Evolutionary conservation across 148 eudicot genomes (phyloP), one percentile per base, ranked within the genome.

Genomic region (Talinum fruticosum): DNA sequence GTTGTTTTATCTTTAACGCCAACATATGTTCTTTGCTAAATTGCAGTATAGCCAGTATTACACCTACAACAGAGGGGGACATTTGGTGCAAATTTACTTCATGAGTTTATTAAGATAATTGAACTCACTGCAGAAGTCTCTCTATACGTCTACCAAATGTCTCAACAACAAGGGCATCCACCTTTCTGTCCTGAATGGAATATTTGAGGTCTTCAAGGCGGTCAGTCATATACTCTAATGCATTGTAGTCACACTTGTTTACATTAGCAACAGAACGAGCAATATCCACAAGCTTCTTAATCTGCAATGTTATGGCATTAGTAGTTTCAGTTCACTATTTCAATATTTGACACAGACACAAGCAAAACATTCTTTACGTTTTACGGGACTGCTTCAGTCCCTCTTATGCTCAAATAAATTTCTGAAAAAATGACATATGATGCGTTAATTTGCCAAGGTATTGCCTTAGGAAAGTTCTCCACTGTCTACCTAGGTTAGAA

Each of bases 141-240:
- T 96, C 99, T 80, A 91, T 90, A 73, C 97, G 93, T 83, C 98
- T 90, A 79, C 99, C 99, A 86, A 96, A 96, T 61, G 99, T 96
- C 86, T 93, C 98, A 49, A 96, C 98, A 81, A 96, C 93, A 84
- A 96, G 99, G 79, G 93, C 99, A 86, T 96, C 99, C 87, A 96
- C 97, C 85, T 93, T 96, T 78, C 99, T 88, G 79, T 96, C 98
- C 72, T 96, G 93, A 72, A 96, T 93, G 79, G 97, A 86, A 84
- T 96, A 96, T 84, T 96, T 91, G 44, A 96, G 93, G 79, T 96
- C 99, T 36, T 90, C 98, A 64, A 93, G 86, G 75, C 86, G 87
- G 70, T 86, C 88, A 79, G 90, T 87, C 92, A 96, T 87, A 83
- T 79, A 87, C 85, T 90, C 92, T 95, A 96, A 76, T 12, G 98